These are phyloP conservation scores for Oryza longistaminata DNA, from an alignment of 176 grass and related monocot genomes.

Conservation along the genomic window DNA sequence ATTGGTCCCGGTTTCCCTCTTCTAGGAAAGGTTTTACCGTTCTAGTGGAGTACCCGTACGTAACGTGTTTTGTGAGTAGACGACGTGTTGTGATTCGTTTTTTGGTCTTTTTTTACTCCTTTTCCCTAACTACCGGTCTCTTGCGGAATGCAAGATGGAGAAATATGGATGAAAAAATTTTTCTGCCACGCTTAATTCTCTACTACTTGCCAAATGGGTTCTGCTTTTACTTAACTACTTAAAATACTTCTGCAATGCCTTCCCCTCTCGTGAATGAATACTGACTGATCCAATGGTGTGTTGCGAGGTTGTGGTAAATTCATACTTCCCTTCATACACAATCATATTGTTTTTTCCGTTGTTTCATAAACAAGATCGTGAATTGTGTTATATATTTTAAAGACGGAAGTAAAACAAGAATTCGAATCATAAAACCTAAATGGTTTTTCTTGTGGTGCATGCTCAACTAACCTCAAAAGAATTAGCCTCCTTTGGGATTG, in stretches of 20 bases:
- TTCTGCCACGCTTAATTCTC: conserved; percentile 21
- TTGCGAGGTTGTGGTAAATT: too few species aligned
- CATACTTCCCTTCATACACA: too few species aligned
- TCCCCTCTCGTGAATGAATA: background rate
- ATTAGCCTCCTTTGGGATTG: too few species aligned
- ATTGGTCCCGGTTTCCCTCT: conserved; percentile 44
- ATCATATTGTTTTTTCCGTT: too few species aligned
- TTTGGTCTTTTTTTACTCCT: conserved; percentile 24
- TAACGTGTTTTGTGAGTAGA: conserved; percentile 30
- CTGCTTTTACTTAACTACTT: background rate
- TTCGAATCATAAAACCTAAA: too few species aligned
- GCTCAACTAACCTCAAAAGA: too few species aligned
- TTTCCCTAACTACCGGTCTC: conserved; percentile 54
- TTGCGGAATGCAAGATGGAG: conserved; percentile 50
- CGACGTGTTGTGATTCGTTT: conserved; percentile 48
- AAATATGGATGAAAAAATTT: conserved; percentile 50
- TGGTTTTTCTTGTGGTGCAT: too few species aligned
- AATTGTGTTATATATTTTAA: too few species aligned
- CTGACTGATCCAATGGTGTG: too few species aligned
- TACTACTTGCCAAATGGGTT: background rate
- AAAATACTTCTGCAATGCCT: background rate
- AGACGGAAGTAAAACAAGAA: too few species aligned
- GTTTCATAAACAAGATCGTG: too few species aligned
- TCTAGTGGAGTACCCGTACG: conserved; percentile 41
- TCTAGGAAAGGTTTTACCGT: conserved; percentile 35